Conservation (phyloP, 441 rosid species). For the Eruca vesicaria region DNA sequence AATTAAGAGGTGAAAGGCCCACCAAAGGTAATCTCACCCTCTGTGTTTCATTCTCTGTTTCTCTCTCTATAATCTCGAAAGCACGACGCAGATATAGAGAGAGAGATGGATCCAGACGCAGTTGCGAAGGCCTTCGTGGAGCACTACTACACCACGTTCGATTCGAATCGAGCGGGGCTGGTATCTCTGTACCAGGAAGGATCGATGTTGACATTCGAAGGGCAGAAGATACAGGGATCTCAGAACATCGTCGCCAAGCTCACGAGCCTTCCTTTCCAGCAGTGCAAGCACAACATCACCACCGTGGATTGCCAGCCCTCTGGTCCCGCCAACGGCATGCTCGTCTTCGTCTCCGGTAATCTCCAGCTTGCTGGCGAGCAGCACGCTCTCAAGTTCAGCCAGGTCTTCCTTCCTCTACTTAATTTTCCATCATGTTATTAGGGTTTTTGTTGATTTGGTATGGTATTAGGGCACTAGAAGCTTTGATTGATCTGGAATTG, state of each 20-base stretch:
- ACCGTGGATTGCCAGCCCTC: conserved; percentile 97
- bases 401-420: conserved; percentile 41
- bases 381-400: conserved; percentile 94
- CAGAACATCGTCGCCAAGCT: conserved; percentile 83
- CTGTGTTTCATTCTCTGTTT: neutral
- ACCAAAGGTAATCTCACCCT: neutral
- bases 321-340: conserved; percentile 85
- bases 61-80: neutral
- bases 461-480: conserved; percentile 9
- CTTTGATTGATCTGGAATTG: conserved; percentile 17
- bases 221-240: conserved; percentile 90
- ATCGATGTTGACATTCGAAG: conserved; percentile 96
- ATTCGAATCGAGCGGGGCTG: conserved; percentile 60
- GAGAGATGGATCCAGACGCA: conserved; percentile 81
- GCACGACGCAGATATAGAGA: neutral
- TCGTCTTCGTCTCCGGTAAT: conserved; percentile 90
- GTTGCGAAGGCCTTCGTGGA: conserved; percentile 89
- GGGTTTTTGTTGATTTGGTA: neutral
- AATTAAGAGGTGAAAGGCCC: neutral
- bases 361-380: conserved; percentile 93
- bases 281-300: conserved; percentile 81
- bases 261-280: conserved; percentile 78
- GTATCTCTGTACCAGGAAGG: conserved; percentile 78
- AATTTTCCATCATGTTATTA: neutral
- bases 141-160: conserved; percentile 93